Evolutionary conservation across 768 basidiomycete genomes (phyloP), one percentile per base, ranked within the genome.

Genomic region (Leccinum rimulosum): DNA sequence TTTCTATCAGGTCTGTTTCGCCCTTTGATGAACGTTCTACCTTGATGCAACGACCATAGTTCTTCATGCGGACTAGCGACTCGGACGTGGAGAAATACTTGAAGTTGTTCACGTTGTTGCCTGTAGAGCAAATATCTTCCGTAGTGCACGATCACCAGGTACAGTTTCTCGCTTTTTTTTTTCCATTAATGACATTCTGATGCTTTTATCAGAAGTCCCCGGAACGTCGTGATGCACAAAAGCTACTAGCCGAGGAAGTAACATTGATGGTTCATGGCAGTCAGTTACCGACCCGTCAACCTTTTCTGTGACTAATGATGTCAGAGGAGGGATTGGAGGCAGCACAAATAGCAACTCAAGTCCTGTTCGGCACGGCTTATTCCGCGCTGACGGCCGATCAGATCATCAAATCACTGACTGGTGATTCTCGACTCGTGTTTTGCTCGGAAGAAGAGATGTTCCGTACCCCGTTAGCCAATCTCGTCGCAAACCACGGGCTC

Each of bases 21-120:
- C 7, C 12, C 4, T 43, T 55, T 4, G 6, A 40, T 6, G 10
- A 45, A 19, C 9, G 28, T 28, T 4, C 25, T 14, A 33, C 35
- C 3, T 48, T 61, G 1, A 64, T 48, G 19, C 47, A 15, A 30
- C 27, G 47, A 52, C 28, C 10, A 1, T 51, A 99, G 96, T 98
- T 96, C 76, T 98, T 97, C 77, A 71, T 96, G 47, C 84, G 88
- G 64, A 85, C 87, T 8, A 73, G 86, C 0, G 95, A 98, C 65
- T 82, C 81, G 12, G 92, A 95, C 66, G 88, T 95, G 4, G 85
- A 83, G 56, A 83, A 79, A 62, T 91, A 93, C 68, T 78, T 98
- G 30, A 88, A 84, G 62, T 75, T 95, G 62, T 91, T 98, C 64
- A 95, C 94, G 3, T 79, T 97, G 45, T 75, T 95, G 31, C 75